Base-by-base conservation (phyloP, 352 stramenopile genomes). In the Pythium aphanidermatum region DNA sequence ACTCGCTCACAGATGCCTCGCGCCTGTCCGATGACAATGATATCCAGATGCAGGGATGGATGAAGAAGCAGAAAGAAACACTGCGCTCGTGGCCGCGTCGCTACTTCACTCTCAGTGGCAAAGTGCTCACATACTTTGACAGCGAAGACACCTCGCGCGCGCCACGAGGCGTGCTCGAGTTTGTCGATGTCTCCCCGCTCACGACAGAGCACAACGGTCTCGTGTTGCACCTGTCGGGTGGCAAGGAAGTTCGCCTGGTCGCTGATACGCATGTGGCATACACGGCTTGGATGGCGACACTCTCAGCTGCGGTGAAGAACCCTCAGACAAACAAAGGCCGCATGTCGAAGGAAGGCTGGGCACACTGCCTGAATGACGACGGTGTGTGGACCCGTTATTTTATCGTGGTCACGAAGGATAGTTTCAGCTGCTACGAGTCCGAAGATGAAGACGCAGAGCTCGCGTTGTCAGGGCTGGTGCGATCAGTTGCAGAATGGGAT, bases 21-120 rank as follows among this genome's bases (percentile, higher is more conserved):
- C 54, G 52, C 30, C 30, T 68, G 29, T 84, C 69, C 40, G 70
- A 87, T 42, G 74, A 87, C 44, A 81, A 60, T 44, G 75, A 85
- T 37, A 70, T 87, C 48, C 70, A 85, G 44, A 87, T 90, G 74
- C 73, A 85, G 47, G 77, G 77, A 24, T 90, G 77, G 77, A 90
- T 90, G 77, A 68, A 72, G 25, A 90, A 90, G 53, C 77, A 90
- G 60, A 90, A 90, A 53, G 71, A 85, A 46, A 83, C 77, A 49
- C 60, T 84, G 52, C 71, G 71, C 24, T 83, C 68, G 12, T 89
- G 74, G 74, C 63, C 63, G 35, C 68, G 70, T 5, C 65, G 77
- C 26, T 90, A 85, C 55, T 90, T 90, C 52, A 81, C 70, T 30
- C 69, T 90, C 25, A 80, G 59, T 38, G 77, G 74, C 36, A 84